Evolutionary conservation across 2,329 filamentous ascomycete genomes (phyloP).

Genomic region (Diaporthe citrichinensis): DNA sequence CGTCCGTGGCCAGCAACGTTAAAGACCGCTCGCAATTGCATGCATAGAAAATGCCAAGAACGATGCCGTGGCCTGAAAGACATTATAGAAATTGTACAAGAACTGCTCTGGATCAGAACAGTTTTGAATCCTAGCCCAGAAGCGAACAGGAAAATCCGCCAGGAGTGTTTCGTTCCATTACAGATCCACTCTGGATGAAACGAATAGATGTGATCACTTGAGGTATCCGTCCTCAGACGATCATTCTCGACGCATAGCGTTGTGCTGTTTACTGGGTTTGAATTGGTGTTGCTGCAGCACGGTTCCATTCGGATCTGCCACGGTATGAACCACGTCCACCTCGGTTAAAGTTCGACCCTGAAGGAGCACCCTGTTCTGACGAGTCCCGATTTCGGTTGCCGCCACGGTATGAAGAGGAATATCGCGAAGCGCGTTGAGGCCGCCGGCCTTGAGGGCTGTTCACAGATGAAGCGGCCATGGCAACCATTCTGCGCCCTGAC

Average conservation of each 20-base stretch:
- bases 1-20: conserved; percentile 27
- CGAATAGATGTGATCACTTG: conserved; percentile 19
- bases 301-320: conserved; percentile 59
- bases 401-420: conserved; percentile 42
- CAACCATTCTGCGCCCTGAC: conserved; percentile 54
- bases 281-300: conserved; percentile 46
- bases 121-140: conserved; percentile 25
- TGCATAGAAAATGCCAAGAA: conserved; percentile 26
- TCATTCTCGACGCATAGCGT: conserved; percentile 4
- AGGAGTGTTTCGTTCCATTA: conserved; percentile 29
- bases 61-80: conserved; percentile 30
- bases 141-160: conserved; percentile 31
- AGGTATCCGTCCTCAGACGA: background rate
- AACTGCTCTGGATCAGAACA: conserved; percentile 29
- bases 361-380: conserved; percentile 47
- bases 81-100: conserved; percentile 39
- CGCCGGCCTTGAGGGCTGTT: conserved; percentile 51
- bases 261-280: conserved; percentile 44
- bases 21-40: conserved; percentile 17
- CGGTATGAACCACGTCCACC: conserved; percentile 58
- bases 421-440: conserved; percentile 42
- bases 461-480: conserved; percentile 52
- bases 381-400: conserved; percentile 44
- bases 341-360: conserved; percentile 46
- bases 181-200: conserved; percentile 31